Base-by-base conservation (phyloP, 768 basidiomycete genomes). In the Exidia glandulosa region DNA sequence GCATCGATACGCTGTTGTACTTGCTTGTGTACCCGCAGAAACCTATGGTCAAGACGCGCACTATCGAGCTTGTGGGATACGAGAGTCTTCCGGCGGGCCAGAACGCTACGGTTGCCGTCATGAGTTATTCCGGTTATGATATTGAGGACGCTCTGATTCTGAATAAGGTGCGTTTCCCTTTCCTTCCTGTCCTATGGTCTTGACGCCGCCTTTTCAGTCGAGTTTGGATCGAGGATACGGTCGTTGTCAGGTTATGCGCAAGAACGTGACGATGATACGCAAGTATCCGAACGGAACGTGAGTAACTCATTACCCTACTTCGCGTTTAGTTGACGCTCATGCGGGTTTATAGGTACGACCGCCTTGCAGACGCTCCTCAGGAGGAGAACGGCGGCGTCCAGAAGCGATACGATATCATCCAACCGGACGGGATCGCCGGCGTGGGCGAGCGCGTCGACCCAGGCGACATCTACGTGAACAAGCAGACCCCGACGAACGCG, bases 91-190 rank as follows among this genome's bases (percentile, higher is more conserved):
- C 96, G 3, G 96, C 96, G 3, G 96, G 96, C 14, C 94, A 99
- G 72, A 99, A 99, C 70, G 96, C 96, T 12, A 97, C 87, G 0
- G 92, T 99, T 50, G 96, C 96, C 12, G 94, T 98, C 65, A 99
- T 99, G 96, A 94, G 91, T 71, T 99, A 90, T 73, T 96, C 94
- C 4, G 96, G 96, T 29, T 99, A 98, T 71, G 96, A 99, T 78
- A 99, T 99, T 64, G 96, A 99, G 76, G 96, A 99, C 71, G 96
- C 96, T 2, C 77, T 98, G 59, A 98, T 99, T 66, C 77, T 95
- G 61, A 99, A 99, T 72, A 93, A 87, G 78, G 91, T 85, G 57
- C 48, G 76, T 57, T 34, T 59, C 56, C 23, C 19, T 30, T 37
- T 56, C 6, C 10, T 52, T 14, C 0, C 25, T 32, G 45, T 27